Evolutionary conservation across 129 eudicot genomes (phyloP).

Genomic region (Chrysanthemum makinoi): DNA sequence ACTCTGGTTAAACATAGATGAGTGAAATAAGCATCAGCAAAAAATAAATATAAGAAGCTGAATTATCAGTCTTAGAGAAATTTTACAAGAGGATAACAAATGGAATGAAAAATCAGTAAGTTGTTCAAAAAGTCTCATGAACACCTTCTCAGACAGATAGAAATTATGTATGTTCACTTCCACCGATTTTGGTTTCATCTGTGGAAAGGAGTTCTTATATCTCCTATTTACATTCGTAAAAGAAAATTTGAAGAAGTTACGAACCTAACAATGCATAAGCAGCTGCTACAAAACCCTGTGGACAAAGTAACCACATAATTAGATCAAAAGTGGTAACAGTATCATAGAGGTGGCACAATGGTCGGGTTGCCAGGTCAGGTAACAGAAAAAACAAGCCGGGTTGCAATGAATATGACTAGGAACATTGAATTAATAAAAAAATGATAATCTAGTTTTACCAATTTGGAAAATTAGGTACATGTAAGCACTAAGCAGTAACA

Average conservation of each 20-base stretch:
- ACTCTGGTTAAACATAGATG: conserved; percentile 49
- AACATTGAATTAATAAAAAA: background rate
- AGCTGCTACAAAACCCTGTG: conserved; percentile 73
- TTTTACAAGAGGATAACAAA: conserved; percentile 7
- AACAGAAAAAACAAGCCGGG: too few species aligned
- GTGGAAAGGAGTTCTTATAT: background rate
- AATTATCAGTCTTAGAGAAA: conserved; percentile 14
- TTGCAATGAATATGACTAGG: background rate
- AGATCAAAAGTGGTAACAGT: conserved; percentile 16
- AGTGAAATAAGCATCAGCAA: conserved; percentile 7
- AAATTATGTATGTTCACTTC: conserved; percentile 20
- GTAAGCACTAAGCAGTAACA: conserved; percentile 7
- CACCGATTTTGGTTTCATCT: background rate
- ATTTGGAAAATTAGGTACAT: background rate
- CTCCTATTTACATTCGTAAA: conserved; percentile 15
- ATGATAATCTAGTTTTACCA: background rate
- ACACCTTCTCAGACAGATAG: conserved; percentile 1
- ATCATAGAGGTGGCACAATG: conserved; percentile 9
- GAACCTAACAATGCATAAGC: conserved; percentile 72
- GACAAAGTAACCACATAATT: conserved; percentile 22
- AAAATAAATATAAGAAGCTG: too few species aligned
- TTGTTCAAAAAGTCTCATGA: background rate
- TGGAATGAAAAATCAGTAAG: background rate
- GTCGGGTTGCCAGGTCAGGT: background rate
- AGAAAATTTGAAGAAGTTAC: conserved; percentile 30